Evolutionary conservation across 2,329 filamentous ascomycete species (phyloP).

Genomic region (Diaporthe longicolla): DNA sequence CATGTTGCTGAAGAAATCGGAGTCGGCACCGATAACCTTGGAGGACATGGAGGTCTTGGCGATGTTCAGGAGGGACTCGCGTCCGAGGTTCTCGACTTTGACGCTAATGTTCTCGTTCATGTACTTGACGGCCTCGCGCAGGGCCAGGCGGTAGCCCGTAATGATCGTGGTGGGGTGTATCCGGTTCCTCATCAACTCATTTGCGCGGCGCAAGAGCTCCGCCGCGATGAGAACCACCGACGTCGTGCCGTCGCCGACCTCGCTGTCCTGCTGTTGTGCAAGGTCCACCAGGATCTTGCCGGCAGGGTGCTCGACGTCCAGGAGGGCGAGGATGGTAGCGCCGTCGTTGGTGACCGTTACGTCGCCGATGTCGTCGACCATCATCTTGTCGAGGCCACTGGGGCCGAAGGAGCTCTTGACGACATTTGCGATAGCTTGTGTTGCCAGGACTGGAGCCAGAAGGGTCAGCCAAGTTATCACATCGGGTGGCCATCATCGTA

Average conservation of each 20-base stretch:
- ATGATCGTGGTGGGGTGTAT: slow-evolving; percentile 99
- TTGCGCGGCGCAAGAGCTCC: slow-evolving; percentile 91
- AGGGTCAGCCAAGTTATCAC: slow-evolving; percentile 43
- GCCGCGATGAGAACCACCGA: slow-evolving; percentile 98
- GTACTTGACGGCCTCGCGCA: slow-evolving; percentile 97
- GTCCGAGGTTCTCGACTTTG: slow-evolving; percentile 91
- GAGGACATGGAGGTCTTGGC: slow-evolving; percentile 99
- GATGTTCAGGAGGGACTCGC: slow-evolving; percentile 92
- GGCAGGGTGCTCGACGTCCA: slow-evolving; percentile 97
- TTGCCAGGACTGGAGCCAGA: slow-evolving; percentile 80
- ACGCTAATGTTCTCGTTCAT: slow-evolving; percentile 99
- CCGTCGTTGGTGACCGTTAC: slow-evolving; percentile 99
- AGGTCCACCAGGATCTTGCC: slow-evolving; percentile 98
- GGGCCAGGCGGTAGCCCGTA: slow-evolving; percentile 94
- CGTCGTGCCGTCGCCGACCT: slow-evolving; percentile 98
- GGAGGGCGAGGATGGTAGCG: slow-evolving; percentile 92
- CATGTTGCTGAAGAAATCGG: slow-evolving; percentile 97
- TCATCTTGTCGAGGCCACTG: slow-evolving; percentile 99
- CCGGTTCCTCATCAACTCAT: slow-evolving; percentile 99
- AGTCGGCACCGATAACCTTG: slow-evolving; percentile 97
- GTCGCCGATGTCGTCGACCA: slow-evolving; percentile 99
- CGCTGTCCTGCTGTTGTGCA: slow-evolving; percentile 98
- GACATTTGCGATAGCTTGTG: slow-evolving; percentile 97
- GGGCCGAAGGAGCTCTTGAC: slow-evolving; percentile 99
- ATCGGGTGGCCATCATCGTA: slow-evolving; percentile 4